A percentile compares a stretch with the other conserved stretches of the same genome.
Conservation (phyloP, 805 yeast species). For the Candida xiaguanensis region DNA sequence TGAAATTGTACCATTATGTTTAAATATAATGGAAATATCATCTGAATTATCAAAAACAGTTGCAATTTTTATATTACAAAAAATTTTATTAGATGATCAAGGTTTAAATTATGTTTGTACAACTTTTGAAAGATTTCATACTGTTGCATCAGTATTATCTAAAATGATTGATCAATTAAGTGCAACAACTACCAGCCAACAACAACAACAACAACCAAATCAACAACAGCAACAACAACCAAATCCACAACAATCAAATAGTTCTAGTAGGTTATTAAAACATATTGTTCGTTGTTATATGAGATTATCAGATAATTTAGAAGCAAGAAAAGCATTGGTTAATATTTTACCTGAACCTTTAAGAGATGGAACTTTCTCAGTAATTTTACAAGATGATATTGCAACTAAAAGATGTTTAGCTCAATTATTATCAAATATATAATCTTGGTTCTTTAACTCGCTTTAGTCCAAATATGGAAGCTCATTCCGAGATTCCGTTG, state of each 20-base stretch:
- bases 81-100: slow-evolving; percentile 84
- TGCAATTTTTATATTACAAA: slow-evolving; percentile 93
- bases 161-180: slow-evolving; percentile 83
- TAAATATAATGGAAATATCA: slow-evolving; percentile 92
- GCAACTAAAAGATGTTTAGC: slow-evolving; percentile 85
- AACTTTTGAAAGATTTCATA: slow-evolving; percentile 89
- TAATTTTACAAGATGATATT: slow-evolving; percentile 76
- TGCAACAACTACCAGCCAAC: slow-evolving; percentile 19
- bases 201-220: slow-evolving; percentile 14
- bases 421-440: slow-evolving; percentile 68
- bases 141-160: slow-evolving; percentile 84
- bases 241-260: slow-evolving; percentile 24
- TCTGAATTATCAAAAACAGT: slow-evolving; percentile 93
- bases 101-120: slow-evolving; percentile 93
- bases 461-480: no score
- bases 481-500: neutral
- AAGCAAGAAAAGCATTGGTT: slow-evolving; percentile 84
- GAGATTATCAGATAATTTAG: slow-evolving; percentile 82
- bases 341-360: slow-evolving; percentile 83
- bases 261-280: slow-evolving; percentile 78
- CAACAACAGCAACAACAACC: slow-evolving; percentile 10
- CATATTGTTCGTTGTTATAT: slow-evolving; percentile 94
- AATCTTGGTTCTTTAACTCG: no score
- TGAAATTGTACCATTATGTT: slow-evolving; percentile 91
- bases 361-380: slow-evolving; percentile 80